A percentile compares a stretch with the other conserved stretches of the same genome.
Evolutionary conservation across 192 early-diverging fungal species (phyloP).

Genomic region (Coemansia sp.): DNA sequence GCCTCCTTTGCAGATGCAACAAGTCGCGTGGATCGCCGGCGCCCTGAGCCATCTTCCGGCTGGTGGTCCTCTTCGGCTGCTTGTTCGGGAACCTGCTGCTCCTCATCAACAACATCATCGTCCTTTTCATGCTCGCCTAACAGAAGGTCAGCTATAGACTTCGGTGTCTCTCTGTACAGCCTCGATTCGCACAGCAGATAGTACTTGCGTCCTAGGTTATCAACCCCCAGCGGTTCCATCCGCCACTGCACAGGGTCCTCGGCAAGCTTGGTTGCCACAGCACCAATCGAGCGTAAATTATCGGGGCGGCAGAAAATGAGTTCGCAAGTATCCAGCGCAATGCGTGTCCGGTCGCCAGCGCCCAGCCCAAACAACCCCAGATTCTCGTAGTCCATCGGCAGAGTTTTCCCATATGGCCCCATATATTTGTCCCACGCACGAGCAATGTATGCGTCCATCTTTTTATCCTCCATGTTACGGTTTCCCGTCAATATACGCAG

Average conservation of each 20-base stretch:
- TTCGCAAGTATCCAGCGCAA: constrained; percentile 35
- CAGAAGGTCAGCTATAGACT: constrained; percentile 18
- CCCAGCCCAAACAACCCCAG: constrained; percentile 20
- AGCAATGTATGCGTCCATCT: constrained; percentile 14
- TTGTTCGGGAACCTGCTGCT: not conserved
- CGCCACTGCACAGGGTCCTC: constrained; percentile 14
- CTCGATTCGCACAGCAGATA: constrained; percentile 28
- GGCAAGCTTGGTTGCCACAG: not conserved
- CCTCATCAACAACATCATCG: not conserved
- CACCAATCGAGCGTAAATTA: constrained; percentile 5
- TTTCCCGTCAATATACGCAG: constrained; percentile 21
- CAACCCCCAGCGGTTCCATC: constrained; percentile 14
- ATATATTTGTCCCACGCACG: constrained; percentile 26
- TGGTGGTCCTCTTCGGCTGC: not conserved
- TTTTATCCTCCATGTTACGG: constrained; percentile 17
- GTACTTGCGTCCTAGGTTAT: constrained; percentile 23
- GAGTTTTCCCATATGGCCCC: constrained; percentile 6
- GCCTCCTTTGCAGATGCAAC: constrained; percentile 2
- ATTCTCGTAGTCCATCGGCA: not conserved
- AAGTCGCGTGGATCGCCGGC: constrained; percentile 19
- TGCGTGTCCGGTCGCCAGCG: constrained; percentile 15
- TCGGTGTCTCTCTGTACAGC: constrained; percentile 31
- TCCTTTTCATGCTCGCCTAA: constrained; percentile 9
- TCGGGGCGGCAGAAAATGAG: constrained; percentile 23
- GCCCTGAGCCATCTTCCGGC: not conserved